Conservation (phyloP, 352 stramenopile genomes). For the Aphanomyces cochlioides region DNA sequence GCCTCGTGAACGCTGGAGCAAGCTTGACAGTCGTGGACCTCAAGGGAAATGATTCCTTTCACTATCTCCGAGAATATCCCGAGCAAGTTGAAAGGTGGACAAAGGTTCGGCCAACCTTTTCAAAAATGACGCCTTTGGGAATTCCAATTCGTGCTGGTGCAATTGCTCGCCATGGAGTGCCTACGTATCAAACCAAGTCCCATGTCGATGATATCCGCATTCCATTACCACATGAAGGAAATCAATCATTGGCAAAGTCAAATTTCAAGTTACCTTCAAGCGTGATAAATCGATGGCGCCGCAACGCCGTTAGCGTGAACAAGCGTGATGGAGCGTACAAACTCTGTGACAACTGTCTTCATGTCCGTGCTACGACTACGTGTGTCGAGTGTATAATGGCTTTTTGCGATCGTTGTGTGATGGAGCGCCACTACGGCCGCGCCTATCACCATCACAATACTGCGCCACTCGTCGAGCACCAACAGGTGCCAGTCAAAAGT, state of each 20-base stretch:
- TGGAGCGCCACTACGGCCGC: slow-evolving; percentile 8
- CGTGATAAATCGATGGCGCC: not conserved
- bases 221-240: too few relatives aligned
- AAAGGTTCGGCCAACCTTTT: not conserved
- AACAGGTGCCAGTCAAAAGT: too few relatives aligned
- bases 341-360: slow-evolving; percentile 20
- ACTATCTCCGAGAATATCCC: slow-evolving; percentile 14
- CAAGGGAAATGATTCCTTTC: not conserved
- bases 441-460: slow-evolving; percentile 9
- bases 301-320: not conserved
- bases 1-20: slow-evolving; percentile 21
- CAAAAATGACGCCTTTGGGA: not conserved
- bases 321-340: too few relatives aligned
- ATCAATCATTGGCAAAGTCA: too few relatives aligned
- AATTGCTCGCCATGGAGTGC: not conserved
- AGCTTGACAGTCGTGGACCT: not conserved
- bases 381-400: slow-evolving; percentile 19
- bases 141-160: not conserved
- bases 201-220: too few relatives aligned
- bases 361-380: slow-evolving; percentile 3
- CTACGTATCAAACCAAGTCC: too few relatives aligned
- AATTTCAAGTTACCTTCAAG: too few relatives aligned
- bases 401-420: slow-evolving; percentile 18
- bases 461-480: not conserved
- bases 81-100: slow-evolving; percentile 18